A percentile compares a stretch with the other conserved stretches of the same genome.
Conservation (phyloP, 352 stramenopile genomes). For the Pseudoperonospora humuli region DNA sequence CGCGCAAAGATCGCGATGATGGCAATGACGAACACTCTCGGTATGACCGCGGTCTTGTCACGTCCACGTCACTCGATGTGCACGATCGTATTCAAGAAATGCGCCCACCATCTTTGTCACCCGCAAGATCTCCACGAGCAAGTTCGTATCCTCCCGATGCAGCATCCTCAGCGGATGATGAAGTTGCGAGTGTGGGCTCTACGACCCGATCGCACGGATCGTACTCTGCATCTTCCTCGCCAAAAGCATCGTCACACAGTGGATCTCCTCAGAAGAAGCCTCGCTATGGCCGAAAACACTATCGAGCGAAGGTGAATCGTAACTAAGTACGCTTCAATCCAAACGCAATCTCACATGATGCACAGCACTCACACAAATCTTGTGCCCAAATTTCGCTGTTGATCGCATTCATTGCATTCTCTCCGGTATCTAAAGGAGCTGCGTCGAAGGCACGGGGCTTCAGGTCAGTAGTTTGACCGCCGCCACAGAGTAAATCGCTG, state of each 20-base stretch:
- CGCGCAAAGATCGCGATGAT: conserved; percentile 1
- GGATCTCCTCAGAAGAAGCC: conserved; percentile 39
- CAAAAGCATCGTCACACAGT: conserved; percentile 26
- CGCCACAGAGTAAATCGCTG: too few species aligned
- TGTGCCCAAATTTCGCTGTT: conserved; percentile 17
- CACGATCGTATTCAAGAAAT: conserved; percentile 15
- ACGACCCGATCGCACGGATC: too few species aligned
- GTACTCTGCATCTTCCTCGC: conserved; percentile 21
- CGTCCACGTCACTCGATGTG: conserved; percentile 24
- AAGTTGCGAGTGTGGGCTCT: conserved; percentile 14
- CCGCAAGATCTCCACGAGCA: conserved; percentile 4
- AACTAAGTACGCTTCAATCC: conserved; percentile 8
- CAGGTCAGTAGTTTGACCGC: too few species aligned
- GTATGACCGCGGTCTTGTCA: conserved; percentile 7
- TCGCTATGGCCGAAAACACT: conserved; percentile 71
- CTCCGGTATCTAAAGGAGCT: conserved; percentile 25
- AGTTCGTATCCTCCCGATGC: conserved; percentile 16
- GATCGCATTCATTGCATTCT: conserved; percentile 20
- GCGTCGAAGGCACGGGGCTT: too few species aligned
- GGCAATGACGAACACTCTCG: conserved; percentile 2
- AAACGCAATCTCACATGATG: conserved; percentile 1
- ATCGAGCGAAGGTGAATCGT: conserved; percentile 56
- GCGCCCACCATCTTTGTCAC: conserved; percentile 4
- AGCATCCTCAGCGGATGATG: conserved; percentile 21
- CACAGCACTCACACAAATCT: conserved; percentile 11